These are phyloP conservation scores for Pythium angustatum DNA, from an alignment of 352 stramenopile genomes.

Conservation along the genomic window DNA sequence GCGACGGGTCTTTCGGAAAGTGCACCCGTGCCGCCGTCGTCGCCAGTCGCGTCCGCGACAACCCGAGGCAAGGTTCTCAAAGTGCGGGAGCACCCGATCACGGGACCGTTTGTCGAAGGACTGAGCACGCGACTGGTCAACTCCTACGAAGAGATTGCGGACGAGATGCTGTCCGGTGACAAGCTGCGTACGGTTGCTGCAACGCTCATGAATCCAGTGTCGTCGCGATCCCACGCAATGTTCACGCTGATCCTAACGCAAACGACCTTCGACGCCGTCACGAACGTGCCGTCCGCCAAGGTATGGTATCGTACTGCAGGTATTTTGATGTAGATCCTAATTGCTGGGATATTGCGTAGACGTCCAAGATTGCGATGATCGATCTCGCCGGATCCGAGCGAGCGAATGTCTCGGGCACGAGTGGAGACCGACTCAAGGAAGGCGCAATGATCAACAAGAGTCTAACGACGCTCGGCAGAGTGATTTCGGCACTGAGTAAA, in stretches of 20 bases:
- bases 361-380: constrained; percentile 87
- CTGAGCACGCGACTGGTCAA: constrained; percentile 65
- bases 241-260: constrained; percentile 95
- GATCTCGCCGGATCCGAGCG: constrained; percentile 84
- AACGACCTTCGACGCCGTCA: constrained; percentile 61
- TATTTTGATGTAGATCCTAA: background rate
- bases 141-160: constrained; percentile 79
- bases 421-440: constrained; percentile 88
- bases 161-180: constrained; percentile 88
- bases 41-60: background rate
- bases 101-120: constrained; percentile 83
- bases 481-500: constrained; percentile 87
- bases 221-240: constrained; percentile 95
- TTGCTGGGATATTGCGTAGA: constrained; percentile 34
- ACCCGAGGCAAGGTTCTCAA: constrained; percentile 43
- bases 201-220: constrained; percentile 97
- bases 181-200: constrained; percentile 94
- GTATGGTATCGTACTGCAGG: constrained; percentile 25
- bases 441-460: constrained; percentile 93
- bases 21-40: constrained; percentile 3
- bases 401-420: constrained; percentile 77
- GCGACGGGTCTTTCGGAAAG: constrained; percentile 15
- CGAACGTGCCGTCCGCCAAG: constrained; percentile 67
- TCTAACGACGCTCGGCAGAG: constrained; percentile 85
- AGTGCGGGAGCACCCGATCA: constrained; percentile 82